Evolutionary conservation across 192 early-diverging fungal genomes (phyloP), one percentile per base, ranked within the genome.

Genomic region (Thoreauomyces humboldtii): DNA sequence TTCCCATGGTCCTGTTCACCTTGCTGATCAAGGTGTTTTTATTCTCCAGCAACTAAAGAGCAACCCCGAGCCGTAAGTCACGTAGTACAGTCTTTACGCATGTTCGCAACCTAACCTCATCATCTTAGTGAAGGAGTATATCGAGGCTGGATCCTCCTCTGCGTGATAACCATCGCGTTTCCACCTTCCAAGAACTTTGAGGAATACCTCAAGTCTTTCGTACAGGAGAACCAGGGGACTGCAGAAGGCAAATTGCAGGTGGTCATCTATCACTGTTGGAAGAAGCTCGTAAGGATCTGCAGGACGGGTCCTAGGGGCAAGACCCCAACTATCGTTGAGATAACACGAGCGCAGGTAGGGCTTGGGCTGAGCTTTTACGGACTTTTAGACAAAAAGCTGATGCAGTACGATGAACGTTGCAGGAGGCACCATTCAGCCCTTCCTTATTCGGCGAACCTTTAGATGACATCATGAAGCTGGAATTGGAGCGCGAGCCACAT

Each of bases 361-460:
- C 2, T n/a, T 11, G 48, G 33, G 56, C 22, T 25, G 61, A 24
- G 38, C 34, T 5, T n/a, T 19, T 29, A 29, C 9, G 9, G 27
- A 4, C 9, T 47, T 28, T 22, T 47, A 29, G 41, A 3, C 28
- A 3, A 29, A 31, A 42, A 31, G 19, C 11, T 60, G n/a, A 6
- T 7, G 53, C 6, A 24, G 4, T 31, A 14, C 12, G 22, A 6
- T 11, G 7, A 12, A 9, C 12, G 17, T 43, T 53, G 7, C 57
- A 80, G 79, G 86, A 89, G 34, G 91, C 92, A 27, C 89, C 96
- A 0, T 93, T 93, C 67, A 79, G 79, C 21, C 88, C 87, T 4
- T 88, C 89, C 24, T 81, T 97, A 21, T 97, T 98, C 84, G 96
- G 95, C 44, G 93, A 89, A 61, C 75, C 89, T 6, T 78, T 98